Conservation (phyloP, 2,329 filamentous ascomycete genomes). For the Diaporthe helianthi region DNA sequence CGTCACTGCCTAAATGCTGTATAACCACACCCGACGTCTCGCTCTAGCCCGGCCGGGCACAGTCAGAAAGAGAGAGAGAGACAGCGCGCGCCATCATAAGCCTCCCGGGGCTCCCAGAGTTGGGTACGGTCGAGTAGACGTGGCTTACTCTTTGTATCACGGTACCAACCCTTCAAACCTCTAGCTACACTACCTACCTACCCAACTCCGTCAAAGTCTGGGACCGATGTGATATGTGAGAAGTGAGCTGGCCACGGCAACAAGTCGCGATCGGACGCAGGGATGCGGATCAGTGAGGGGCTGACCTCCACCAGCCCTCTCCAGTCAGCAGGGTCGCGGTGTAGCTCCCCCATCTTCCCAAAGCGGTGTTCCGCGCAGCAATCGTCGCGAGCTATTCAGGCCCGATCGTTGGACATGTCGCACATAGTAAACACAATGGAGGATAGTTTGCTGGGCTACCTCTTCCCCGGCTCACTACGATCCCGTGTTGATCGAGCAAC, state of each 20-base stretch:
- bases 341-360: neutral
- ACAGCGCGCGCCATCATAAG: neutral
- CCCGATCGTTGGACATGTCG: neutral
- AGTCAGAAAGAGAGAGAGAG: neutral
- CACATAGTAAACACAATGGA: too few relatives aligned
- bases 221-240: slow-evolving; percentile 21
- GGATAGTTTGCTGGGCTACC: neutral
- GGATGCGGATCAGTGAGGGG: neutral
- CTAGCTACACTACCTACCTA: too few relatives aligned
- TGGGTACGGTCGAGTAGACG: neutral
- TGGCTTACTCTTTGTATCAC: neutral
- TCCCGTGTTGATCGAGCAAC: too few relatives aligned
- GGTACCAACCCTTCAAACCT: too few relatives aligned
- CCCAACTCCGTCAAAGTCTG: neutral
- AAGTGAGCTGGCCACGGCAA: slow-evolving; percentile 17
- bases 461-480: neutral
- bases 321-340: slow-evolving; percentile 1
- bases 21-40: neutral
- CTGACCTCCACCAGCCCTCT: neutral
- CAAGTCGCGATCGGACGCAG: slow-evolving; percentile 14
- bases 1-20: neutral
- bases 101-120: neutral
- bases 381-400: neutral
- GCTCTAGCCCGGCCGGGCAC: slow-evolving; percentile 11
- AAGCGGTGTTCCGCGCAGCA: slow-evolving; percentile 20